A percentile compares a stretch with the other conserved stretches of the same genome.
These are phyloP conservation scores for Cercospora janseana DNA, from an alignment of 2,329 filamentous ascomycete species.

Conservation along the genomic window DNA sequence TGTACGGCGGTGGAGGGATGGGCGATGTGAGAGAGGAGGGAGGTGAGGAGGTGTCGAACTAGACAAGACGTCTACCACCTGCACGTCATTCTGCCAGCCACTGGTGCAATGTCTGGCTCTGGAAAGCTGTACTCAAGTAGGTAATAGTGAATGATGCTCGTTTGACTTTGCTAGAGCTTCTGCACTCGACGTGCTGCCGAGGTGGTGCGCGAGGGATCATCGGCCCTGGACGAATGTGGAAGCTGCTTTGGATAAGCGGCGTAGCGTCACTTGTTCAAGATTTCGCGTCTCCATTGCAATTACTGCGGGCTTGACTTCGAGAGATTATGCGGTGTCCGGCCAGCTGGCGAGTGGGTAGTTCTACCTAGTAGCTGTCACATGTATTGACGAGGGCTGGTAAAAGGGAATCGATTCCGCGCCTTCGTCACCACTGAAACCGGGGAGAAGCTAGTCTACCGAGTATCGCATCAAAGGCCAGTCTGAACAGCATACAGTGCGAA, in stretches of 20 bases:
- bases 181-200: conserved; percentile 4
- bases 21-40: background rate
- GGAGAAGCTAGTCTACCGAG: no score
- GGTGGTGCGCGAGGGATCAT: conserved; percentile 4
- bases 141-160: no score
- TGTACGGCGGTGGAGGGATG: background rate
- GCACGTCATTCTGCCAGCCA: conserved; percentile 14
- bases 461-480: no score
- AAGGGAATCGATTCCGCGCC: no score
- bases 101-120: background rate
- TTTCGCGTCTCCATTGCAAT: background rate
- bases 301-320: background rate
- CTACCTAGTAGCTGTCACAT: no score
- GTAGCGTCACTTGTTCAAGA: background rate
- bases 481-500: no score
- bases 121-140: conserved; percentile 1
- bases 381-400: no score
- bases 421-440: no score
- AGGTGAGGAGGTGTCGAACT: background rate
- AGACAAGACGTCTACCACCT: background rate
- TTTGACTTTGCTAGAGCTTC: conserved; percentile 4
- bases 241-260: conserved; percentile 5
- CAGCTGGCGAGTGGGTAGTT: no score
- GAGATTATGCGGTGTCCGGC: no score
- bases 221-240: conserved; percentile 1